These are phyloP conservation scores for Blechomonas ayalai DNA, from an alignment of 208 protist genomes.

Conservation along the genomic window DNA sequence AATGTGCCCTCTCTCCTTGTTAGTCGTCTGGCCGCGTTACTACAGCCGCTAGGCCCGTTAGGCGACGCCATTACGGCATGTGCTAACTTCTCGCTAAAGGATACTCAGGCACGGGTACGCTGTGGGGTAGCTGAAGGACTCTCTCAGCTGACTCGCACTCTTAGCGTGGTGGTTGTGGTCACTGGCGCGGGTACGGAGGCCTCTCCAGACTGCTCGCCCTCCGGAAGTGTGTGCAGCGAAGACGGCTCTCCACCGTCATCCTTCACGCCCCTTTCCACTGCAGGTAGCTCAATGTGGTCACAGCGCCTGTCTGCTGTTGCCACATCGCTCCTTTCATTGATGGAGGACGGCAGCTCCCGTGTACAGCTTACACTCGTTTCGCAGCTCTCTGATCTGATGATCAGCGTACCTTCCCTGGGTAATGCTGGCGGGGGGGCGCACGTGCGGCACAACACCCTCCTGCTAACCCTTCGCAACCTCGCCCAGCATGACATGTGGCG, in stretches of 20 bases:
- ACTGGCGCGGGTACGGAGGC: neutral
- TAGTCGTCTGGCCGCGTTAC: conserved; percentile 2
- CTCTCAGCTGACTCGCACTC: conserved; percentile 33
- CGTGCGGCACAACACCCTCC: conserved; percentile 34
- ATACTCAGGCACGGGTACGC: conserved; percentile 42
- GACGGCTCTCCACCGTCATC: too few species aligned
- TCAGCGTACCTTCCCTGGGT: conserved; percentile 1
- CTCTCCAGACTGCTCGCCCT: too few species aligned
- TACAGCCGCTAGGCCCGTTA: conserved; percentile 12
- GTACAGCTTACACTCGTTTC: conserved; percentile 65
- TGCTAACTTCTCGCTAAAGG: conserved; percentile 21
- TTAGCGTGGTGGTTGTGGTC: conserved; percentile 31
- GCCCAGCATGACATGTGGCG: conserved; percentile 70
- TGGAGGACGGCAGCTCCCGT: conserved; percentile 41
- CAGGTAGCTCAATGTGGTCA: conserved; percentile 27
- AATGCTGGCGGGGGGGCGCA: conserved; percentile 8
- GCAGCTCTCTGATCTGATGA: conserved; percentile 45
- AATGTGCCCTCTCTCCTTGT: neutral
- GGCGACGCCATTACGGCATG: conserved; percentile 25
- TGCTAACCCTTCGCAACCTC: conserved; percentile 37
- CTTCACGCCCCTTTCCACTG: too few species aligned
- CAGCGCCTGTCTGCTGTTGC: conserved; percentile 32
- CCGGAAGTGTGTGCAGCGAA: too few species aligned
- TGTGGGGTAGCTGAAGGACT: conserved; percentile 40
- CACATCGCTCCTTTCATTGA: conserved; percentile 36